A percentile compares a stretch with the other conserved stretches of the same genome.
These are phyloP conservation scores for Penicillium olsonii DNA, from an alignment of 2,329 filamentous ascomycete species.

Conservation along the genomic window DNA sequence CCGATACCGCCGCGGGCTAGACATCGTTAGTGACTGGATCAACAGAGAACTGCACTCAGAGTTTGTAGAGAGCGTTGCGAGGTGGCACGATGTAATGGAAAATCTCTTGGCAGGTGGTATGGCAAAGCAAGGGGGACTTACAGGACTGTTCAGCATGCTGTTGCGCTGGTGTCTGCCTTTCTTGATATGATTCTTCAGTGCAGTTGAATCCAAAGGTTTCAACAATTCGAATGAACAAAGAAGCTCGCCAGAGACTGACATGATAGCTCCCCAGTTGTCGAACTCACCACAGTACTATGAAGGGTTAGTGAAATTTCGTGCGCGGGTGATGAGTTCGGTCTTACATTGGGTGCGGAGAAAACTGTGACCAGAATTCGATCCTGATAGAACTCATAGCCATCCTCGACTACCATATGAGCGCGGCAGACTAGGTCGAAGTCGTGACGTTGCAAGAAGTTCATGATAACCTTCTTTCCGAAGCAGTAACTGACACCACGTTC, in stretches of 20 bases:
- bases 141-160: constrained; percentile 93
- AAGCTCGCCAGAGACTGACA: constrained; percentile 92
- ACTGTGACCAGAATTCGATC: constrained; percentile 94
- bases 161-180: constrained; percentile 94
- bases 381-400: constrained; percentile 98
- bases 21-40: constrained; percentile 18
- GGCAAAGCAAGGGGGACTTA: constrained; percentile 56
- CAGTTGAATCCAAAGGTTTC: constrained; percentile 93
- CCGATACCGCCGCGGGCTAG: constrained; percentile 47
- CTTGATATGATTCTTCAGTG: constrained; percentile 98
- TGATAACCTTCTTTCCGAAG: constrained; percentile 97
- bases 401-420: constrained; percentile 98
- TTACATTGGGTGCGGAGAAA: constrained; percentile 94
- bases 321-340: constrained; percentile 39
- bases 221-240: constrained; percentile 96
- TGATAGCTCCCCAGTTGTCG: constrained; percentile 98
- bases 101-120: constrained; percentile 23
- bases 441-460: constrained; percentile 89
- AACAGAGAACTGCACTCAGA: background rate
- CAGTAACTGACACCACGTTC: constrained; percentile 97
- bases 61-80: constrained; percentile 11
- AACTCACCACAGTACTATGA: constrained; percentile 96
- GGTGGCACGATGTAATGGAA: constrained; percentile 18
- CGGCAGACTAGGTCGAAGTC: constrained; percentile 97
- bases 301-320: constrained; percentile 21